A percentile compares a stretch with the other conserved stretches of the same genome.
Evolutionary conservation across 305 asterid species (phyloP).

Genomic region (Solanum hybrid): DNA sequence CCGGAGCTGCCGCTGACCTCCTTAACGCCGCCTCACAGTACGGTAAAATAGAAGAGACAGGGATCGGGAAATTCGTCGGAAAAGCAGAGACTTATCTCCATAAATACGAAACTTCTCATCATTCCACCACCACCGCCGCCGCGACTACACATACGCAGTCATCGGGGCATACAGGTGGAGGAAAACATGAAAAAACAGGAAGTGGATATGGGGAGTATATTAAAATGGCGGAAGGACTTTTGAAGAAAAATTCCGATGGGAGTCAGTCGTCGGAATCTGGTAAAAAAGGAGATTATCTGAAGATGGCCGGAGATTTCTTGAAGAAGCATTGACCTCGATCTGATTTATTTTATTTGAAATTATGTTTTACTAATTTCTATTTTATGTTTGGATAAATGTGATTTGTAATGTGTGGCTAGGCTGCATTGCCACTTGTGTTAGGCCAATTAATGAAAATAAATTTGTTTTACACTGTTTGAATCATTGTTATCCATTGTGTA

Average conservation of each 20-base stretch:
- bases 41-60: conserved; percentile 25
- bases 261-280: background rate
- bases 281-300: conserved; percentile 13
- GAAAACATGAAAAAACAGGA: background rate
- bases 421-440: background rate
- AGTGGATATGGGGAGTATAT: conserved; percentile 18
- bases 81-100: conserved; percentile 30
- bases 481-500: no score
- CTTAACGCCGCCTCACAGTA: conserved; percentile 26
- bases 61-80: conserved; percentile 22
- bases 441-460: background rate
- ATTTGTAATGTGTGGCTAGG: background rate
- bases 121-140: conserved; percentile 7
- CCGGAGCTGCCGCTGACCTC: conserved; percentile 46
- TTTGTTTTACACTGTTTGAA: no score
- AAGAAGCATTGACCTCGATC: conserved; percentile 11
- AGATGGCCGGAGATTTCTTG: conserved; percentile 44
- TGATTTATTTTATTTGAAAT: background rate
- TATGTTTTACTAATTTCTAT: background rate
- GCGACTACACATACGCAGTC: conserved; percentile 5
- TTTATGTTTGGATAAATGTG: background rate
- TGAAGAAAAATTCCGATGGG: conserved; percentile 1
- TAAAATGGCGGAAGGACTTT: conserved; percentile 7
- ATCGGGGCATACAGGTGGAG: background rate
- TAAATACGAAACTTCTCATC: conserved; percentile 17